Percentiles rank a stretch among this genome's conserved stretches.
phyloP scores from a whole-genome alignment of 176 grass and related monocot genomes.

The Luzula sylvatica region DNA sequence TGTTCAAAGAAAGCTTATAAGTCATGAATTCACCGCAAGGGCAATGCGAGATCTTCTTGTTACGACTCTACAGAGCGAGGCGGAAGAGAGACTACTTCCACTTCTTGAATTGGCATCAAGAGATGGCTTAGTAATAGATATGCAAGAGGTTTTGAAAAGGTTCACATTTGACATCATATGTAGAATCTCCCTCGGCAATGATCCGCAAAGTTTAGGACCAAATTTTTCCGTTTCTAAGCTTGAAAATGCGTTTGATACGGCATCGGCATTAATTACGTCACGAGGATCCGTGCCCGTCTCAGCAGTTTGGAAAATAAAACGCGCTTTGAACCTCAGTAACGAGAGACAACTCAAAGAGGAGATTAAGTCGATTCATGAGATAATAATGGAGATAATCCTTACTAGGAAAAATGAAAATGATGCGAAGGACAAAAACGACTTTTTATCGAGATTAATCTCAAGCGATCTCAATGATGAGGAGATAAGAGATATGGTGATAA shows the following conservation, averaged over 20 bases:
- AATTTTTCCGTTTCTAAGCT: slow-evolving; percentile 33
- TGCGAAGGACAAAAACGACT: slow-evolving; percentile 24
- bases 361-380: slow-evolving; percentile 40
- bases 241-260: slow-evolving; percentile 59
- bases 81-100: slow-evolving; percentile 34
- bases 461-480: slow-evolving; percentile 56
- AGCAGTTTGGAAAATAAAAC: slow-evolving; percentile 73
- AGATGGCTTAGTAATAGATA: slow-evolving; percentile 30
- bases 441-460: slow-evolving; percentile 68
- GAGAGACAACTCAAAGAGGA: slow-evolving; percentile 50
- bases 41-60: slow-evolving; percentile 51
- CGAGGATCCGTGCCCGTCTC: slow-evolving; percentile 60
- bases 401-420: slow-evolving; percentile 36
- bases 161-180: slow-evolving; percentile 82
- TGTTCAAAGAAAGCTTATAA: slow-evolving; percentile 74
- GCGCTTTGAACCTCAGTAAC: slow-evolving; percentile 43
- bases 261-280: slow-evolving; percentile 51
- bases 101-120: slow-evolving; percentile 27
- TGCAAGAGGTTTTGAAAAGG: slow-evolving; percentile 67
- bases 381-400: slow-evolving; percentile 43
- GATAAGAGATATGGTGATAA: slow-evolving; percentile 90
- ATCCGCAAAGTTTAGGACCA: slow-evolving; percentile 48
- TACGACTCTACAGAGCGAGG: slow-evolving; percentile 47
- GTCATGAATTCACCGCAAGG: slow-evolving; percentile 77
- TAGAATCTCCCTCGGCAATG: slow-evolving; percentile 60